phyloP scores from a whole-genome alignment of 1,139 yeast species.

The Diutina mesorugosa region DNA sequence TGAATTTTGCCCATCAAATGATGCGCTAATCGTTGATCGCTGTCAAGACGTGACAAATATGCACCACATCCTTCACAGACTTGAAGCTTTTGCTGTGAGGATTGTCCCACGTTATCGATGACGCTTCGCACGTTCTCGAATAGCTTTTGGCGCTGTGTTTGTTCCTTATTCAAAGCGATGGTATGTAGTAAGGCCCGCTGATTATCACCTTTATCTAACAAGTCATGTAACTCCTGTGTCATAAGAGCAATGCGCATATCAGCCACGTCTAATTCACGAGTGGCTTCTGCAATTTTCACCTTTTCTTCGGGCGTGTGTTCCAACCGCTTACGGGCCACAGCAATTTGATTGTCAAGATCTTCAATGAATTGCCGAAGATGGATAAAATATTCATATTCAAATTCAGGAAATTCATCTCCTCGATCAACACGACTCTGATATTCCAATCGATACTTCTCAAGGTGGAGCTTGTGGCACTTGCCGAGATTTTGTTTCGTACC shows the following conservation, averaged over 20 bases:
- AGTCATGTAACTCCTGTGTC: slow-evolving; percentile 53
- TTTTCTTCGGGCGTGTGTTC: slow-evolving; percentile 75
- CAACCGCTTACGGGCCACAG: slow-evolving; percentile 50
- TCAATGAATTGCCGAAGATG: slow-evolving; percentile 41
- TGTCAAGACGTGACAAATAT: slow-evolving; percentile 73
- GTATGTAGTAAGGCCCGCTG: slow-evolving; percentile 37
- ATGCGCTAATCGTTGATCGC: slow-evolving; percentile 81
- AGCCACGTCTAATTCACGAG: slow-evolving; percentile 52
- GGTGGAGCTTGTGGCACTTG: slow-evolving; percentile 63
- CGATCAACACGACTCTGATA: slow-evolving; percentile 45
- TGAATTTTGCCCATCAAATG: slow-evolving; percentile 88
- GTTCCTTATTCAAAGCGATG: slow-evolving; percentile 28
- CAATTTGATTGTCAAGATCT: slow-evolving; percentile 59
- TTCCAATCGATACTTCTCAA: slow-evolving; percentile 63
- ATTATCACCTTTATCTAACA: slow-evolving; percentile 39
- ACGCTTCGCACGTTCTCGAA: slow-evolving; percentile 44
- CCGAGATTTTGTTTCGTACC: slow-evolving; percentile 83
- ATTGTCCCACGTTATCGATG: slow-evolving; percentile 69
- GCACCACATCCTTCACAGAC: slow-evolving; percentile 93
- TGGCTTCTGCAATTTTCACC: slow-evolving; percentile 46
- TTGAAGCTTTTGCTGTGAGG: slow-evolving; percentile 82
- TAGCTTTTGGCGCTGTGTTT: slow-evolving; percentile 33
- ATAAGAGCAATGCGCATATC: slow-evolving; percentile 58
- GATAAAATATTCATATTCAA: slow-evolving; percentile 54
- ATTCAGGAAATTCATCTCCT: slow-evolving; percentile 52